Conservation (phyloP, 2,329 filamentous ascomycete genomes). For the Hortaea sp. region DNA sequence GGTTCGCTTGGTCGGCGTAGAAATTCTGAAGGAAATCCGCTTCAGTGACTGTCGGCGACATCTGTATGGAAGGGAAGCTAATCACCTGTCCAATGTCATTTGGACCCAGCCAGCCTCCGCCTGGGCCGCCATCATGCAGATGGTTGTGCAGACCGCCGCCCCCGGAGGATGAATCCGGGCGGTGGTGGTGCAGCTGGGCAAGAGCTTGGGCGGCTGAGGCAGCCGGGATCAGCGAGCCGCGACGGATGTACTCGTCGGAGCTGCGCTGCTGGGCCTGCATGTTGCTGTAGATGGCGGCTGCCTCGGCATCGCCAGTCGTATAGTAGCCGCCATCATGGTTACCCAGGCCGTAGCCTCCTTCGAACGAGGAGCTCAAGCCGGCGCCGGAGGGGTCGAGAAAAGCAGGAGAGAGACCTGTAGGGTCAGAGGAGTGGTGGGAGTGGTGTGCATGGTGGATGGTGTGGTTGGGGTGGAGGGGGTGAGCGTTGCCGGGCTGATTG, state of each 20-base stretch:
- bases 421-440: constrained; percentile 20
- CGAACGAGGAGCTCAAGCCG: constrained; percentile 24
- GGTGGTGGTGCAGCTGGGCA: constrained; percentile 73
- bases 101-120: not conserved
- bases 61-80: constrained; percentile 21
- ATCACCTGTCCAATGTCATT: constrained; percentile 25
- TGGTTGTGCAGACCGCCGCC: constrained; percentile 16
- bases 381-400: constrained; percentile 19
- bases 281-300: constrained; percentile 46
- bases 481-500: constrained; percentile 14
- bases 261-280: constrained; percentile 47
- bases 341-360: constrained; percentile 24
- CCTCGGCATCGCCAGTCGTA: constrained; percentile 49
- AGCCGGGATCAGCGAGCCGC: constrained; percentile 54
- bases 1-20: constrained; percentile 31
- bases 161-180: constrained; percentile 59
- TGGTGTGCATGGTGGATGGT: constrained; percentile 7
- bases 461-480: constrained; percentile 8
- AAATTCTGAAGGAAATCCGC: constrained; percentile 29
- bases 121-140: constrained; percentile 42
- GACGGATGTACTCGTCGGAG: constrained; percentile 54
- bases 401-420: constrained; percentile 27
- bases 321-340: constrained; percentile 35
- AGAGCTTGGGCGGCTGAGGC: constrained; percentile 76
- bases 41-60: constrained; percentile 27